Evolutionary conservation across 2,329 filamentous ascomycete species (phyloP).

Genomic region (Thelonectria blattea): DNA sequence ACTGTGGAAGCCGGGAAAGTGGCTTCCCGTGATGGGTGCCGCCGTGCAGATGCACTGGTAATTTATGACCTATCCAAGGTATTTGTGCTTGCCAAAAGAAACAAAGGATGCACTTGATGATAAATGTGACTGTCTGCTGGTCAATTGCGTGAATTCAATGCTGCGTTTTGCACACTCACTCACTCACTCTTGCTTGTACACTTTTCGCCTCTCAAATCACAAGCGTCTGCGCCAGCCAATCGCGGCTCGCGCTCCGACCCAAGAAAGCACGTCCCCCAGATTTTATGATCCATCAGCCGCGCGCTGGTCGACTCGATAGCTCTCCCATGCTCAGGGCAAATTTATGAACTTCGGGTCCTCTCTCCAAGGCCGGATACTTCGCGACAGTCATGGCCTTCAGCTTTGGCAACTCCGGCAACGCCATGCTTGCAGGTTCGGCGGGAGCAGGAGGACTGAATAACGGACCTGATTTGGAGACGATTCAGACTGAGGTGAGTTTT

Average conservation of each 20-base stretch:
- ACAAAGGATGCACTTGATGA: neutral
- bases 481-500: conserved; percentile 76
- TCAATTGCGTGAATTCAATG: neutral
- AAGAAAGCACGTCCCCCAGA: conserved; percentile 33
- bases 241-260: conserved; percentile 15
- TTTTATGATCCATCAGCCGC: conserved; percentile 27
- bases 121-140: neutral
- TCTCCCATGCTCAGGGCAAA: conserved; percentile 36
- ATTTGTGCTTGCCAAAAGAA: neutral
- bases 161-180: conserved; percentile 6
- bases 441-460: conserved; percentile 46
- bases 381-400: conserved; percentile 67
- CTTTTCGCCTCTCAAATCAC: neutral
- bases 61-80: neutral
- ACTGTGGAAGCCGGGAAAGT: neutral
- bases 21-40: conserved; percentile 1
- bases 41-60: conserved; percentile 3
- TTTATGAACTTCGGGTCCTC: conserved; percentile 38
- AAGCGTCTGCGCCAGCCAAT: conserved; percentile 30
- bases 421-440: conserved; percentile 48
- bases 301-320: conserved; percentile 27
- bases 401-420: conserved; percentile 57
- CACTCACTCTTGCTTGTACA: conserved; percentile 6
- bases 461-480: conserved; percentile 75
- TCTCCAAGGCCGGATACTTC: conserved; percentile 43